A percentile compares a stretch with the other conserved stretches of the same genome.
Conservation (phyloP, 768 basidiomycete species). For the Galerina marginata region DNA sequence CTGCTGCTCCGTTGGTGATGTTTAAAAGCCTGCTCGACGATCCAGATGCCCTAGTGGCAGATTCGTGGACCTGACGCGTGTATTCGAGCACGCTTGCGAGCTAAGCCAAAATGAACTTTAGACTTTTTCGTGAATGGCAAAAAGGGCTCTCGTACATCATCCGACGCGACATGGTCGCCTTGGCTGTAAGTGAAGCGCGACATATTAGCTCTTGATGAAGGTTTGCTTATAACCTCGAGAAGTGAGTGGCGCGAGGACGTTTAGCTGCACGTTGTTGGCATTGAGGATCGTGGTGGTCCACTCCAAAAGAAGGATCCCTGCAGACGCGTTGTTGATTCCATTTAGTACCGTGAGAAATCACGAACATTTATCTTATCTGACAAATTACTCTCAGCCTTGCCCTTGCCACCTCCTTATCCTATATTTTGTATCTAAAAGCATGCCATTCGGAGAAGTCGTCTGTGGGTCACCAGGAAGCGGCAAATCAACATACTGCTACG, state of each 20-base stretch:
- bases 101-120: conserved; percentile 10
- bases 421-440: conserved; percentile 25
- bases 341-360: too few relatives aligned
- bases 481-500: conserved; percentile 88
- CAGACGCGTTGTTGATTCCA: too few relatives aligned
- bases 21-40: not conserved
- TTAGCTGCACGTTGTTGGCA: too few relatives aligned
- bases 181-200: not conserved
- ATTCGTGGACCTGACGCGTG: conserved; percentile 12
- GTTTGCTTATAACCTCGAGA: too few relatives aligned
- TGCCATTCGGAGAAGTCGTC: conserved; percentile 91
- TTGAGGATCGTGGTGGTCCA: too few relatives aligned
- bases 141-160: conserved; percentile 32
- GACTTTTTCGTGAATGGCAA: not conserved
- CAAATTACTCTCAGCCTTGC: too few relatives aligned
- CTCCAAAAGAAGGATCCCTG: too few relatives aligned
- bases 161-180: conserved; percentile 33
- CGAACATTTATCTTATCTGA: too few relatives aligned
- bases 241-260: too few relatives aligned
- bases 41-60: not conserved
- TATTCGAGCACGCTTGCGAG: conserved; percentile 25
- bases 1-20: not conserved
- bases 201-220: not conserved
- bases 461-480: conserved; percentile 87
- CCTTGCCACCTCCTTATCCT: too few relatives aligned